Evolutionary conservation across 192 early-diverging fungal species (phyloP).

Genomic region (Backusella parvicylindrica): DNA sequence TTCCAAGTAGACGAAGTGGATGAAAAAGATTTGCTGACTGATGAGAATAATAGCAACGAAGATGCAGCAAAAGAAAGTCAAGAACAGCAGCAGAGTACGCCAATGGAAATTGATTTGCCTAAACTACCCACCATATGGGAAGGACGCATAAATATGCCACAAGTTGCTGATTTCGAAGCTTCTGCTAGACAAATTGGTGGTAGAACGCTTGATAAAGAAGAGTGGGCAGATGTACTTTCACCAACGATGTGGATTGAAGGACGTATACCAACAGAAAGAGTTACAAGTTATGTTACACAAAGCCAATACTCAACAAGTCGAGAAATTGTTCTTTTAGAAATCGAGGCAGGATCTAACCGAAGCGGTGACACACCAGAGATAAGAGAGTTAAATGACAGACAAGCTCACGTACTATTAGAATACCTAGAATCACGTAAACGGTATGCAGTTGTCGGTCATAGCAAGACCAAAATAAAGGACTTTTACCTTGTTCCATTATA

Average conservation of each 20-base stretch:
- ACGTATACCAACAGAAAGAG: constrained; percentile 48
- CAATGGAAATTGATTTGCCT: background rate
- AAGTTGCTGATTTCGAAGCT: constrained; percentile 57
- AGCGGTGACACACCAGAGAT: constrained; percentile 13
- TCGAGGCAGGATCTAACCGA: constrained; percentile 31
- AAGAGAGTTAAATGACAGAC: constrained; percentile 14
- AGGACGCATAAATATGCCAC: constrained; percentile 60
- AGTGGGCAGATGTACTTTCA: constrained; percentile 61
- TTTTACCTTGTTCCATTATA: constrained; percentile 71
- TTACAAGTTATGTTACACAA: constrained; percentile 56
- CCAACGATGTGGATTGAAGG: constrained; percentile 61
- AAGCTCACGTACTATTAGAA: constrained; percentile 50
- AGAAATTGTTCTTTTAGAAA: constrained; percentile 60
- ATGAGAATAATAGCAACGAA: background rate
- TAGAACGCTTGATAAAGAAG: constrained; percentile 31
- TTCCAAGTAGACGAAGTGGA: constrained; percentile 25
- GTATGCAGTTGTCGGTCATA: constrained; percentile 68
- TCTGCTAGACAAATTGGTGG: constrained; percentile 61
- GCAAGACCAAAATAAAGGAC: constrained; percentile 64
- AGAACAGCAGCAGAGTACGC: background rate
- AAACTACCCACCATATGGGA: constrained; percentile 48
- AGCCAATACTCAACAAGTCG: constrained; percentile 48
- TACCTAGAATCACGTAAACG: constrained; percentile 60
- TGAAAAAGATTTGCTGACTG: constrained; percentile 4
- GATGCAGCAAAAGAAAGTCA: background rate